phyloP scores from a whole-genome alignment of 345 rosid species.

The Anastatica hierochuntica region DNA sequence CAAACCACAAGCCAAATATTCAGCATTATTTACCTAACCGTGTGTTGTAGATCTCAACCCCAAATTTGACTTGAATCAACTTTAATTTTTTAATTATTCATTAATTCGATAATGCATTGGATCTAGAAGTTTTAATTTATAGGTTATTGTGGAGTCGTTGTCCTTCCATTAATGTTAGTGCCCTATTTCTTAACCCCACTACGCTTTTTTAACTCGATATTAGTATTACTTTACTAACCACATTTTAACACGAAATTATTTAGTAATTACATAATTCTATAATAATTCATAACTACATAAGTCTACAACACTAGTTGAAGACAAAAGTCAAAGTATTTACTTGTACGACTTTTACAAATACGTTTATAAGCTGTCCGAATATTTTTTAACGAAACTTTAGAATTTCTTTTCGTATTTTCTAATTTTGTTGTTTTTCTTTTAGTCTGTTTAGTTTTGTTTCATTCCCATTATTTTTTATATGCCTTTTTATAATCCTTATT shows the following conservation, averaged over 20 bases:
- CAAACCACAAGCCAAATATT: constrained; percentile 13
- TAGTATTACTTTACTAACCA: neutral
- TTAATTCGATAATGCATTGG: neutral
- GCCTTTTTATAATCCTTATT: too few relatives aligned
- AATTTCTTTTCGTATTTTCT: neutral
- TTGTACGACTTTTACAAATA: constrained; percentile 2
- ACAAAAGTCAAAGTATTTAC: constrained; percentile 17
- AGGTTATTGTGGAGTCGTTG: constrained; percentile 20
- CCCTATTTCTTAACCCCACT: constrained; percentile 20
- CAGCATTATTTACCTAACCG: constrained; percentile 8
- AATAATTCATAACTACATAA: neutral
- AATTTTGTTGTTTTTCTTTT: neutral
- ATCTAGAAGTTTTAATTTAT: too few relatives aligned
- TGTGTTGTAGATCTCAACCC: constrained; percentile 21
- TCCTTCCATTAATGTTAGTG: constrained; percentile 25
- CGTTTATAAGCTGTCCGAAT: constrained; percentile 14
- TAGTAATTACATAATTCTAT: neutral
- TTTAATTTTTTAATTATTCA: neutral
- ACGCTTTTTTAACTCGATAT: constrained; percentile 9
- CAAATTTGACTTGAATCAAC: constrained; percentile 7
- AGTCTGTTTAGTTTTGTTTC: neutral
- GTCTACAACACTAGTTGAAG: neutral
- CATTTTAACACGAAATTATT: neutral
- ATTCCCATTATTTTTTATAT: neutral
- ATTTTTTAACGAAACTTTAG: neutral